A percentile compares a stretch with the other conserved stretches of the same genome.
phyloP scores from a whole-genome alignment of 495 filamentous ascomycete species.

The Opeltia flavorubescens region DNA sequence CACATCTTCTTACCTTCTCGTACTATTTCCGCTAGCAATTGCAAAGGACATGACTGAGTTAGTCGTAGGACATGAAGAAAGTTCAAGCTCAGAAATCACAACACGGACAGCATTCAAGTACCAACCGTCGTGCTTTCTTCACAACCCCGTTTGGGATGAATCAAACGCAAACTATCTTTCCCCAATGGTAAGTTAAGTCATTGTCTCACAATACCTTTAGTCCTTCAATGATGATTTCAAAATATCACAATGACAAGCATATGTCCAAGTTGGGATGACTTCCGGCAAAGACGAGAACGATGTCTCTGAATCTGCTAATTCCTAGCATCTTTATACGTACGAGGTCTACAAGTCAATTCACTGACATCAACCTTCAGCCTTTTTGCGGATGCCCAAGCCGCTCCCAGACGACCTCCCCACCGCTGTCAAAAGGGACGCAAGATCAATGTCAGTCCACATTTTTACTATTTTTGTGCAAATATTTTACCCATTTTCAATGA shows the following conservation, averaged over 20 bases:
- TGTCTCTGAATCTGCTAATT: conserved; percentile 26
- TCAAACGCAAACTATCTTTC: too few relatives aligned
- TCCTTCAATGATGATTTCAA: conserved; percentile 35
- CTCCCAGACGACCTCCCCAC: too few relatives aligned
- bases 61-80: too few relatives aligned
- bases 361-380: too few relatives aligned
- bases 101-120: background rate
- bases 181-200: too few relatives aligned
- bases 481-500: conserved; percentile 39
- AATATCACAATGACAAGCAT: conserved; percentile 42
- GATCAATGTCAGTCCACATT: background rate
- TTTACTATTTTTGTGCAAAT: background rate
- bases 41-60: background rate
- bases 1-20: conserved; percentile 22
- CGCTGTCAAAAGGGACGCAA: too few relatives aligned
- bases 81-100: too few relatives aligned
- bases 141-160: too few relatives aligned
- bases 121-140: too few relatives aligned
- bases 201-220: too few relatives aligned
- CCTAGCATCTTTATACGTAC: background rate
- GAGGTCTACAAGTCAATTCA: too few relatives aligned
- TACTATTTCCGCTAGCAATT: conserved; percentile 7
- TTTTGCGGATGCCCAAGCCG: too few relatives aligned
- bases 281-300: conserved; percentile 37
- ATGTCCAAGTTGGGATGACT: conserved; percentile 37